Percentiles rank a stretch among this genome's conserved stretches.
These are phyloP conservation scores for Trichomonascaceae sp. DNA, from an alignment of 1,139 yeast species.

Conservation along the genomic window DNA sequence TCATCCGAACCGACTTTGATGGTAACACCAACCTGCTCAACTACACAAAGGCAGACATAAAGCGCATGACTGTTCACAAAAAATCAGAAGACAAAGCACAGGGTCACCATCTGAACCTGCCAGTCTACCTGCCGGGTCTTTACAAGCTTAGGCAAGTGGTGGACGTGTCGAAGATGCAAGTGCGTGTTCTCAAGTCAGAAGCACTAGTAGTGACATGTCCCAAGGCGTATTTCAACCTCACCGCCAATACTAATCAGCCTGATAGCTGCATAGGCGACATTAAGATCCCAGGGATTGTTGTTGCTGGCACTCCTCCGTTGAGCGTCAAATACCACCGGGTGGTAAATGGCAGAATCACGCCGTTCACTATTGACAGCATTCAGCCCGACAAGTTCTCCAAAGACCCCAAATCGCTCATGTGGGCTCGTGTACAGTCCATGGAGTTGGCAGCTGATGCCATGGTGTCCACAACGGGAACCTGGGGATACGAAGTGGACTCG, in stretches of 20 bases:
- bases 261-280: conserved; percentile 54
- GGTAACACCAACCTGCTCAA: conserved; percentile 37
- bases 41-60: conserved; percentile 45
- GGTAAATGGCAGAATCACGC: conserved; percentile 34
- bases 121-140: conserved; percentile 56
- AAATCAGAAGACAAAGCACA: too few species aligned
- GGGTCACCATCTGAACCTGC: conserved; percentile 33
- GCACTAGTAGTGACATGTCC: conserved; percentile 72
- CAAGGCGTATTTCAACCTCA: conserved; percentile 34
- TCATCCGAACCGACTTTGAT: conserved; percentile 47
- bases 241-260: conserved; percentile 6
- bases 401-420: conserved; percentile 28
- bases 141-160: conserved; percentile 55
- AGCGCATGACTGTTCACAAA: conserved; percentile 16
- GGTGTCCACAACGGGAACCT: conserved; percentile 39
- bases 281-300: conserved; percentile 42
- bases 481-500: conserved; percentile 52
- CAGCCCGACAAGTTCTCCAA: conserved; percentile 36
- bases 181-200: conserved; percentile 52
- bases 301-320: conserved; percentile 68
- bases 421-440: conserved; percentile 41
- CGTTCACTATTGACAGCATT: conserved; percentile 33
- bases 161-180: conserved; percentile 50
- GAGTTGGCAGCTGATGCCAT: conserved; percentile 38
- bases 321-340: conserved; percentile 46